Base-by-base conservation (phyloP, 108 stramenopile genomes). In the Nitzschia putrida region DNA sequence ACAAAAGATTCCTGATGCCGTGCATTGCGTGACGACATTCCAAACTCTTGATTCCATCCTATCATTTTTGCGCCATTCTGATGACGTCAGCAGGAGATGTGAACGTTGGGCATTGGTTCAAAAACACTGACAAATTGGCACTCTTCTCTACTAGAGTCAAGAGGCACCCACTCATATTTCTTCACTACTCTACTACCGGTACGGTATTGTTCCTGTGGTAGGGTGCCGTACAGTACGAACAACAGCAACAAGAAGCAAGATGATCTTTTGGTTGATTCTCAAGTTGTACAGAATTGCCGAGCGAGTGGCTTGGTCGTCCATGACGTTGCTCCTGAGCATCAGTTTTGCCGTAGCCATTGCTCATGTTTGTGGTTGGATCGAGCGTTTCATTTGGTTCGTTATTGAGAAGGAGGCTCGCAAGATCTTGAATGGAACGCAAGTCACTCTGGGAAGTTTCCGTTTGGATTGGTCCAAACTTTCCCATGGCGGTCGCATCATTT, bases 381-480 rank as follows among this genome's bases (percentile, higher is more conserved):
- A 81, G 42, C 77, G 84, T 38, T 71, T 64, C 57, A 51, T 85
- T 26, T 81, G 80, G 80, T 74, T 53, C 42, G 41, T 71, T 13
- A 4, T 76, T 23, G 84, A 85, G 64, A 51, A 64, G 24, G 73
- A 73, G 49, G 52, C 57, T 34, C 20, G 23, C 12, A 72, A 81
- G 37, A n/a, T 65, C 25, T 26, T 72, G 12, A 85, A 85, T 68
- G 72, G 71, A 18, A 63, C 84, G 12, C 39, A 52, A 37, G 74
- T 85, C 0, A 85, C 84, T 22, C 64, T 85, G 12, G 84, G 84
- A 20, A 67, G 69, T 37, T 69, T 85, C 22, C 66, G 70, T 2
- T 61, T 81, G 24, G 73, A 85, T 56, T 71, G 64, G 57, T 65
- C 69, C 0, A 53, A 57, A 7, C 38, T 77, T 8, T 24, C 74